Percentiles rank a stretch among this genome's conserved stretches.
Conservation (phyloP, 2,329 filamentous ascomycete genomes). For the Coleophoma crateriformis region DNA sequence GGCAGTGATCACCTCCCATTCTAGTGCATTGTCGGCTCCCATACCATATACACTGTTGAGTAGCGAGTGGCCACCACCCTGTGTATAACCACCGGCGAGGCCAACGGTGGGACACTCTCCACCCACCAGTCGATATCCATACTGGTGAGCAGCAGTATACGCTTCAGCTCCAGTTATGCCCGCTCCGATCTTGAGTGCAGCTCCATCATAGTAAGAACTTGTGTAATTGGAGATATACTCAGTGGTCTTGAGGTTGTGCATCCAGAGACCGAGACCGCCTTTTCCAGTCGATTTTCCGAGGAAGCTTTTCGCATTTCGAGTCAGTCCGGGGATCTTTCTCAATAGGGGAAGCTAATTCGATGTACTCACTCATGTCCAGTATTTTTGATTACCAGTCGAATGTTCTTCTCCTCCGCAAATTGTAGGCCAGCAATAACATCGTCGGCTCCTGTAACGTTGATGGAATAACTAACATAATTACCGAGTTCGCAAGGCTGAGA, state of each 20-base stretch:
- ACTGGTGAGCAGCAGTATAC: conserved; percentile 33
- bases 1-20: conserved; percentile 48
- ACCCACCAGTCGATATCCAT: conserved; percentile 42
- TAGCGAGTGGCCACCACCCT: conserved; percentile 54
- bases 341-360: neutral
- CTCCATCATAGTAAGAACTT: conserved; percentile 24
- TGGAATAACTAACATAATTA: conserved; percentile 7
- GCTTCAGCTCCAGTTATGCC: conserved; percentile 36
- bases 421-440: conserved; percentile 15
- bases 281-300: conserved; percentile 39
- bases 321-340: neutral
- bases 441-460: conserved; percentile 10
- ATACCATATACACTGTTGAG: conserved; percentile 47
- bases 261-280: conserved; percentile 40
- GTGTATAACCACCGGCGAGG: conserved; percentile 41
- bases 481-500: conserved; percentile 1
- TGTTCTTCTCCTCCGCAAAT: conserved; percentile 26
- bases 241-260: conserved; percentile 36
- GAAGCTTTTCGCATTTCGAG: conserved; percentile 28
- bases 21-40: conserved; percentile 52
- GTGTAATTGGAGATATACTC: conserved; percentile 27
- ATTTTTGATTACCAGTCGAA: conserved; percentile 32
- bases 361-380: conserved; percentile 33
- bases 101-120: conserved; percentile 40
- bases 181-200: conserved; percentile 27